Percentiles rank a stretch among this genome's conserved stretches.
Conservation (phyloP, 176 grass and related monocot genomes). For the Saccharum spontaneum region DNA sequence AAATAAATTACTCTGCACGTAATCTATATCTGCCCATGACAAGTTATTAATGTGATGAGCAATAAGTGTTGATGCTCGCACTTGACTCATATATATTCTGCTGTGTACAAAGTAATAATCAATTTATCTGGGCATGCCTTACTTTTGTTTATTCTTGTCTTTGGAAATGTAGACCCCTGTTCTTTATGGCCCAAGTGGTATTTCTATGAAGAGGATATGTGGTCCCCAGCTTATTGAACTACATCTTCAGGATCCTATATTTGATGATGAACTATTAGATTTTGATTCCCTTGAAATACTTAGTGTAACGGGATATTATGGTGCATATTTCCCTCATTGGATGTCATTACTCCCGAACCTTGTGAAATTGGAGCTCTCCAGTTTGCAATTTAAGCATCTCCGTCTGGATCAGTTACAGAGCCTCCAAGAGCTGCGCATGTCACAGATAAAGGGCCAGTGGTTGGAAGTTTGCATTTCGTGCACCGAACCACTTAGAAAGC, state of each 20-base stretch:
- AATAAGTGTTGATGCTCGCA: too few species aligned
- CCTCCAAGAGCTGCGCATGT: not conserved
- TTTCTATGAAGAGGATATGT: too few species aligned
- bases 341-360: not conserved
- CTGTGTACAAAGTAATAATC: not conserved
- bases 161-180: not conserved
- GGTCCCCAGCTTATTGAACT: too few species aligned
- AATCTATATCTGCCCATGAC: too few species aligned
- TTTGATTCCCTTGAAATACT: too few species aligned
- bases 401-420: not conserved
- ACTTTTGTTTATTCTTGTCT: not conserved
- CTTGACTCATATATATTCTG: not conserved
- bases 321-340: not conserved
- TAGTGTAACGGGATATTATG: not conserved
- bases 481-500: not conserved
- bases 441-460: not conserved
- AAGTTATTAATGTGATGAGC: too few species aligned
- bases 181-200: too few species aligned
- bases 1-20: too few species aligned
- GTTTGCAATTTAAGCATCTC: not conserved
- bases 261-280: too few species aligned
- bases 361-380: not conserved
- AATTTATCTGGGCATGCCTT: too few species aligned
- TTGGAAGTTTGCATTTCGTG: not conserved
- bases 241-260: too few species aligned